phyloP scores from a whole-genome alignment of 2,329 filamentous ascomycete genomes.

The Elsinoe ampelina region DNA sequence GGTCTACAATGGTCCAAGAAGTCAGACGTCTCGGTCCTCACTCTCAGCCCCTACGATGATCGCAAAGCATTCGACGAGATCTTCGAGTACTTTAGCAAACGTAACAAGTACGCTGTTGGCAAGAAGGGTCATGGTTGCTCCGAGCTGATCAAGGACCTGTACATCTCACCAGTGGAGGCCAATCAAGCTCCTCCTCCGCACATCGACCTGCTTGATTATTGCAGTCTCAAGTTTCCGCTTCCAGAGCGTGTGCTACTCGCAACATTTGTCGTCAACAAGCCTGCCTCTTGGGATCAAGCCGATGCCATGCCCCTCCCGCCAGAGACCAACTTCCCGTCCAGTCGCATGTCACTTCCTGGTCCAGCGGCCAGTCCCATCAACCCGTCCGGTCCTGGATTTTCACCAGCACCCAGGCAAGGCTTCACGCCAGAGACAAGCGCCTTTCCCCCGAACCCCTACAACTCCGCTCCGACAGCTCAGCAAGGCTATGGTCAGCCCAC shows the following conservation, averaged over 20 bases:
- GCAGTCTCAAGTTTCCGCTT: conserved; percentile 62
- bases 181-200: conserved; percentile 70
- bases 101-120: conserved; percentile 79
- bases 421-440: conserved; percentile 20
- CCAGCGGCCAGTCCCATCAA: conserved; percentile 28
- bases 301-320: conserved; percentile 22
- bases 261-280: conserved; percentile 62
- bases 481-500: conserved; percentile 23
- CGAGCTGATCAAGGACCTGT: conserved; percentile 73
- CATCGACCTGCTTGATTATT: conserved; percentile 77
- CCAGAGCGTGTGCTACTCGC: conserved; percentile 70
- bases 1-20: conserved; percentile 71
- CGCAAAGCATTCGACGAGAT: conserved; percentile 60
- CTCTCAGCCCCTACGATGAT: conserved; percentile 55
- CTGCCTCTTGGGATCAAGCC: conserved; percentile 27
- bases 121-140: conserved; percentile 53
- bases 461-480: conserved; percentile 25
- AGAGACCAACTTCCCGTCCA: conserved; percentile 16
- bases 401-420: conserved; percentile 28
- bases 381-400: conserved; percentile 31
- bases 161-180: conserved; percentile 74
- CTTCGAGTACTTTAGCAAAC: conserved; percentile 77
- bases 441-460: conserved; percentile 34
- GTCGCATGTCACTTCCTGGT: conserved; percentile 20
- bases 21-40: conserved; percentile 76